A percentile compares a stretch with the other conserved stretches of the same genome.
These are phyloP conservation scores for Marchantia polymorpha DNA, from an alignment of 225 moss, liverwort and hornwort genomes.

Conservation along the genomic window DNA sequence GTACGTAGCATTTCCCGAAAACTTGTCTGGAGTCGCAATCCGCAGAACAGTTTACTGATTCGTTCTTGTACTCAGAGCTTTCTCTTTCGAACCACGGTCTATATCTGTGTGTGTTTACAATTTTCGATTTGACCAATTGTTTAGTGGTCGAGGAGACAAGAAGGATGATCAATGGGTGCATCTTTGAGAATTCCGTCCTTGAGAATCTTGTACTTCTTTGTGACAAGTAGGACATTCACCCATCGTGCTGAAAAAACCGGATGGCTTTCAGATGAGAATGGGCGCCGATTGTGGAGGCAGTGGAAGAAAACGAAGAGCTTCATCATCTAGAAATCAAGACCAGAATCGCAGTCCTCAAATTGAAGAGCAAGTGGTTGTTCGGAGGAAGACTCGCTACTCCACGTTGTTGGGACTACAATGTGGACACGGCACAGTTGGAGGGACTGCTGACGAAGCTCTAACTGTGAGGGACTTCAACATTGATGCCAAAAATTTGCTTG, in stretches of 20 bases:
- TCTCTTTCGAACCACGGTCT: no score
- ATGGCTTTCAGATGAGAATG: not conserved
- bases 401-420: not conserved
- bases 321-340: not conserved
- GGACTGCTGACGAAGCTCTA: not conserved
- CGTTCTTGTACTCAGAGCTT: no score
- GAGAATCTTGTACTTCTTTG: not conserved
- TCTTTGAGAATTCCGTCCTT: not conserved
- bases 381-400: not conserved
- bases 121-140: not conserved
- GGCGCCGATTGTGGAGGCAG: conserved; percentile 1
- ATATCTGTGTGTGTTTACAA: not conserved
- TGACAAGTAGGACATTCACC: not conserved
- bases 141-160: not conserved
- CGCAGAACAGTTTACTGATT: no score
- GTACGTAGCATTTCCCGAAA: no score
- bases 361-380: not conserved
- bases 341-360: not conserved
- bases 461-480: not conserved
- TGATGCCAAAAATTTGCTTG: not conserved
- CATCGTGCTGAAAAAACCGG: not conserved
- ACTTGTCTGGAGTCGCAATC: no score
- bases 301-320: conserved; percentile 10
- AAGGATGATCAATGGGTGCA: not conserved
- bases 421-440: no score